A percentile compares a stretch with the other conserved stretches of the same genome.
phyloP scores from a whole-genome alignment of 2,329 filamentous ascomycete species.

The Neophaeococcomyces mojaviensis region DNA sequence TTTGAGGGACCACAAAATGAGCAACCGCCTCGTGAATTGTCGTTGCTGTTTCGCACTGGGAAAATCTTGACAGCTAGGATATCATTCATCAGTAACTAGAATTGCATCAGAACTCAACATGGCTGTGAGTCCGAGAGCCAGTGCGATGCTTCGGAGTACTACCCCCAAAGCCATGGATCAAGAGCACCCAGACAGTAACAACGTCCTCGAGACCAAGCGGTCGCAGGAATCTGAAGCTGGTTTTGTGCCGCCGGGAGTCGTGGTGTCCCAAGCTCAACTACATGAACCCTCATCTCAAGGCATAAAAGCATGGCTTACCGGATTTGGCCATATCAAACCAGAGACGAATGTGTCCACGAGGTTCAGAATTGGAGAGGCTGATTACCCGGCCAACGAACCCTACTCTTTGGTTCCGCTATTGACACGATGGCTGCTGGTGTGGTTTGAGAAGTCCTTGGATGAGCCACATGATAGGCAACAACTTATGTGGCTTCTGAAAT shows the following conservation, averaged over 20 bases:
- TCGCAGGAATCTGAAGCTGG: not conserved
- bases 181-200: too few species aligned
- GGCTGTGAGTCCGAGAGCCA: too few species aligned
- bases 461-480: slow-evolving; percentile 13
- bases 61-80: too few species aligned
- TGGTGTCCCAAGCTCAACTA: not conserved
- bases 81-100: too few species aligned
- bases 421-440: slow-evolving; percentile 14
- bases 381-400: slow-evolving; percentile 8
- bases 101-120: too few species aligned
- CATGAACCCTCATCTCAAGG: slow-evolving; percentile 1
- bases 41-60: too few species aligned
- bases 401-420: slow-evolving; percentile 15
- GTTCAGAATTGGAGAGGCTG: slow-evolving; percentile 11
- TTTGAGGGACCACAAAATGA: too few species aligned
- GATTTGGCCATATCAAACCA: slow-evolving; percentile 15
- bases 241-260: slow-evolving; percentile 1
- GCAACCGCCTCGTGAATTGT: too few species aligned
- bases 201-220: too few species aligned
- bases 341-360: slow-evolving; percentile 18
- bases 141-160: too few species aligned
- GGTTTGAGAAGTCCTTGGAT: slow-evolving; percentile 14
- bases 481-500: slow-evolving; percentile 19
- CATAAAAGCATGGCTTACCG: slow-evolving; percentile 12
- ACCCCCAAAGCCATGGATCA: too few species aligned